A percentile compares a stretch with the other conserved stretches of the same genome.
Evolutionary conservation across 164 flowering plant genomes (phyloP).

Genomic region (Magnolia changhungtana): DNA sequence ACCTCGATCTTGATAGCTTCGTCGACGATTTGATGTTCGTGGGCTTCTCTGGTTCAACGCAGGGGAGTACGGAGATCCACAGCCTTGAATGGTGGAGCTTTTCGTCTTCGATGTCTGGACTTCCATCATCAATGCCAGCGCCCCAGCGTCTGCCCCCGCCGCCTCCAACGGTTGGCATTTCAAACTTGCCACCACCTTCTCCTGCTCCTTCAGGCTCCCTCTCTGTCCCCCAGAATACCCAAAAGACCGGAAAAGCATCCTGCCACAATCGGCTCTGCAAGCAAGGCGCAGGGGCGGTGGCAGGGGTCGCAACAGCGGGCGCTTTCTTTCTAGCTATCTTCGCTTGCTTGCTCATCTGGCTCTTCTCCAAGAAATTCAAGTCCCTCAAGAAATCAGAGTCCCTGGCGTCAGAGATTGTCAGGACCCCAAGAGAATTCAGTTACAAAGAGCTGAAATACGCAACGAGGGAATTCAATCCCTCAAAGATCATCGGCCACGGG

Average conservation of each 20-base stretch:
- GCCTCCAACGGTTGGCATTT: slow-evolving; percentile 19
- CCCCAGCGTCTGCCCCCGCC: slow-evolving; percentile 13
- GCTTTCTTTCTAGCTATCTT: slow-evolving; percentile 62
- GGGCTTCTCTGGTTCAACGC: slow-evolving; percentile 89
- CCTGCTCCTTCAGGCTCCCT: slow-evolving; percentile 29
- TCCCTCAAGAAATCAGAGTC: slow-evolving; percentile 33
- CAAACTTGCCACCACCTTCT: slow-evolving; percentile 31
- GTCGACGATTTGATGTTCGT: slow-evolving; percentile 73
- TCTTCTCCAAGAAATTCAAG: slow-evolving; percentile 45
- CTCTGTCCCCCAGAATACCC: slow-evolving; percentile 13
- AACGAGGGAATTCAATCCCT: slow-evolving; percentile 61
- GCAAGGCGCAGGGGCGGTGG: slow-evolving; percentile 63
- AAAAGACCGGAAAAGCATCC: slow-evolving; percentile 31
- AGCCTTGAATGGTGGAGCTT: slow-evolving; percentile 93
- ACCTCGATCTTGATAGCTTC: slow-evolving; percentile 48
- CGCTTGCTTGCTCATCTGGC: slow-evolving; percentile 63
- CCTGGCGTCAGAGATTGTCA: slow-evolving; percentile 54
- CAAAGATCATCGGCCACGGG: slow-evolving; percentile 72
- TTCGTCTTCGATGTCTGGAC: slow-evolving; percentile 45
- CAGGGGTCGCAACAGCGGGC: slow-evolving; percentile 78
- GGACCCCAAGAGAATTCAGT: slow-evolving; percentile 68
- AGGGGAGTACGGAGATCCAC: slow-evolving; percentile 91
- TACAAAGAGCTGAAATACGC: slow-evolving; percentile 71
- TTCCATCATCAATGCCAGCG: slow-evolving; percentile 5
- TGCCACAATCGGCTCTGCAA: slow-evolving; percentile 62